Evolutionary conservation across 331 rosid species (phyloP).

Genomic region (Dryas integrifolia): DNA sequence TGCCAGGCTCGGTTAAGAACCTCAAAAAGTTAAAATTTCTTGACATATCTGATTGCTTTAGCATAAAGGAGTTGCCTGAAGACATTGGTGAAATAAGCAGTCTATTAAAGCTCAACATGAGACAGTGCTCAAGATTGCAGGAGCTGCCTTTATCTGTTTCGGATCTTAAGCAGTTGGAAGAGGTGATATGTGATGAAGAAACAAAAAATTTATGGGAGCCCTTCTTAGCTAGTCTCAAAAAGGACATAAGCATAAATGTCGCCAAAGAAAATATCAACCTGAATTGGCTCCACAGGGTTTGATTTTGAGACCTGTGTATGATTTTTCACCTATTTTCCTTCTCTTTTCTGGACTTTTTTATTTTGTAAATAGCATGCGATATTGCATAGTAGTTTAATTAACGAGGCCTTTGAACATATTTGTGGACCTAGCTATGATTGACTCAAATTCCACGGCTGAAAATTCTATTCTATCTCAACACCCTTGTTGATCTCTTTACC

Average conservation of each 20-base stretch:
- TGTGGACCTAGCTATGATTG: no score
- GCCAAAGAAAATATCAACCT: not conserved
- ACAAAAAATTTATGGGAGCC: not conserved
- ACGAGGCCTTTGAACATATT: no score
- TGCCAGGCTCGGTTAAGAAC: slow-evolving; percentile 24
- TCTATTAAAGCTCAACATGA: slow-evolving; percentile 23
- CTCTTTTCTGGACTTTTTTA: no score
- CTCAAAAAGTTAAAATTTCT: slow-evolving; percentile 15
- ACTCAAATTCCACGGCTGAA: no score
- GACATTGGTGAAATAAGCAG: slow-evolving; percentile 25
- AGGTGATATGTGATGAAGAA: slow-evolving; percentile 47
- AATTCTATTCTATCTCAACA: no score
- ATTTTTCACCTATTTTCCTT: no score
- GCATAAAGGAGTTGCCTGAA: slow-evolving; percentile 24
- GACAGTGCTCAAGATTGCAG: not conserved
- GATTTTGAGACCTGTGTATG: not conserved
- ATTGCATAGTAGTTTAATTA: no score
- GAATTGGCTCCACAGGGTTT: not conserved
- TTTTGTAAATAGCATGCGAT: no score
- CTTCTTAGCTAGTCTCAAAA: not conserved
- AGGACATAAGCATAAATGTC: not conserved
- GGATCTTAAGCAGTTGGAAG: slow-evolving; percentile 32
- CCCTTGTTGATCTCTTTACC: no score
- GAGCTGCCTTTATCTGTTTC: slow-evolving; percentile 30
- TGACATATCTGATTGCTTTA: slow-evolving; percentile 19